These are phyloP conservation scores for Salix caprea DNA, from an alignment of 345 rosid genomes.

Conservation along the genomic window DNA sequence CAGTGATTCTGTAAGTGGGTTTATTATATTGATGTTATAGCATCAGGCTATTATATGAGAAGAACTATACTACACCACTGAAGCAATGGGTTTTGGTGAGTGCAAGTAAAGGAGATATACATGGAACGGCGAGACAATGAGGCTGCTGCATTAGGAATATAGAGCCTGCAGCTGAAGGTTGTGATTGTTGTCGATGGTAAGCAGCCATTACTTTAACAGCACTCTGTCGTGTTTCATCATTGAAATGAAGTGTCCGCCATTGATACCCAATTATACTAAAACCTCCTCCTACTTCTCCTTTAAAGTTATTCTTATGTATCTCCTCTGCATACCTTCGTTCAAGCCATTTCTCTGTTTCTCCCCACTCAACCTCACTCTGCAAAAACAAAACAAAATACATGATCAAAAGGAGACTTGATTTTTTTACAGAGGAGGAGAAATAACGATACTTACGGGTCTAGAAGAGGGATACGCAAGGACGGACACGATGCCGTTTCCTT, in stretches of 20 bases:
- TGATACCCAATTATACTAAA: conserved; percentile 76
- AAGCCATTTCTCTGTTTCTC: conserved; percentile 73
- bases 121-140: conserved; percentile 83
- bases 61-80: background rate
- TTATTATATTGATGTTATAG: no score
- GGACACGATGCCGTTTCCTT: conserved; percentile 82
- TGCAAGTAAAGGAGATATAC: conserved; percentile 27
- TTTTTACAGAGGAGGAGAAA: background rate
- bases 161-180: conserved; percentile 10
- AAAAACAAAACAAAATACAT: background rate
- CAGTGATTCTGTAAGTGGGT: no score
- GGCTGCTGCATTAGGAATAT: conserved; percentile 74
- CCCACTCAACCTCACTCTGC: conserved; percentile 62
- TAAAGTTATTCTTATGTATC: conserved; percentile 21
- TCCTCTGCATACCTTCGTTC: conserved; percentile 51
- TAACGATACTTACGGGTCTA: conserved; percentile 57
- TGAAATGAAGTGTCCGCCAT: conserved; percentile 84
- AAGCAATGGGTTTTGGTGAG: no score
- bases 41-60: background rate
- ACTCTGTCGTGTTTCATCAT: conserved; percentile 76
- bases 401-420: background rate
- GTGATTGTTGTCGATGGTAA: conserved; percentile 42
- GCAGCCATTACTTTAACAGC: conserved; percentile 87
- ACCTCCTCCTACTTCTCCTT: conserved; percentile 16
- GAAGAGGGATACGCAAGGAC: conserved; percentile 72